phyloP scores from a whole-genome alignment of 192 early-diverging fungal genomes.

The Cladochytrium replicatum region DNA sequence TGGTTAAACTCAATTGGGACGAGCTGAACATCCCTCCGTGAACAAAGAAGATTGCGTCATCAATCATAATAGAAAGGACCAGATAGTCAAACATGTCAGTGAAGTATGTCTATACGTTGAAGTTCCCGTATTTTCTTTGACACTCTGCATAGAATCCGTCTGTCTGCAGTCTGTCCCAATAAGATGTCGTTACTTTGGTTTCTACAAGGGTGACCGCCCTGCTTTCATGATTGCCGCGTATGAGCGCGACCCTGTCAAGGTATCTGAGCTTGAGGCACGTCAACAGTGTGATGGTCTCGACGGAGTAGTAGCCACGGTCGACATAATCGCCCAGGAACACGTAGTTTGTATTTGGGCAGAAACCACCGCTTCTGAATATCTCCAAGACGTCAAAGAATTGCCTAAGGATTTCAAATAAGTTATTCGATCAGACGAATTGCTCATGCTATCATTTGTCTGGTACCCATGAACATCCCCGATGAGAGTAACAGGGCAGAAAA shows the following conservation, averaged over 20 bases:
- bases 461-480: slow-evolving; percentile 87
- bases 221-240: slow-evolving; percentile 93
- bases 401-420: too few relatives aligned
- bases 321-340: slow-evolving; percentile 86
- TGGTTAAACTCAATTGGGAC: not conserved
- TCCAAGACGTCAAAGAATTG: slow-evolving; percentile 84
- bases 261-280: slow-evolving; percentile 81
- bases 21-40: slow-evolving; percentile 62
- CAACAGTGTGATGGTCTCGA: slow-evolving; percentile 87
- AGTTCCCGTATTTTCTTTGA: slow-evolving; percentile 74
- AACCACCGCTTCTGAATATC: slow-evolving; percentile 76
- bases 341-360: slow-evolving; percentile 74
- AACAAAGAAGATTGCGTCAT: slow-evolving; percentile 86
- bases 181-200: too few relatives aligned
- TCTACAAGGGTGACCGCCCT: slow-evolving; percentile 80
- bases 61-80: slow-evolving; percentile 76
- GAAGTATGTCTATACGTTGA: slow-evolving; percentile 83
- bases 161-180: slow-evolving; percentile 34
- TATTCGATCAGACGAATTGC: too few relatives aligned
- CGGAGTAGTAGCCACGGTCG: slow-evolving; percentile 72
- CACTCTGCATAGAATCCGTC: slow-evolving; percentile 95
- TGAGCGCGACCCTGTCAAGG: slow-evolving; percentile 75
- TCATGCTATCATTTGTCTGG: too few relatives aligned
- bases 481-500: slow-evolving; percentile 79
- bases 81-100: slow-evolving; percentile 92